Percentiles rank a stretch among this genome's conserved stretches.
Conservation (phyloP, 2,329 filamentous ascomycete genomes). For the Pseudonectria foliicola region DNA sequence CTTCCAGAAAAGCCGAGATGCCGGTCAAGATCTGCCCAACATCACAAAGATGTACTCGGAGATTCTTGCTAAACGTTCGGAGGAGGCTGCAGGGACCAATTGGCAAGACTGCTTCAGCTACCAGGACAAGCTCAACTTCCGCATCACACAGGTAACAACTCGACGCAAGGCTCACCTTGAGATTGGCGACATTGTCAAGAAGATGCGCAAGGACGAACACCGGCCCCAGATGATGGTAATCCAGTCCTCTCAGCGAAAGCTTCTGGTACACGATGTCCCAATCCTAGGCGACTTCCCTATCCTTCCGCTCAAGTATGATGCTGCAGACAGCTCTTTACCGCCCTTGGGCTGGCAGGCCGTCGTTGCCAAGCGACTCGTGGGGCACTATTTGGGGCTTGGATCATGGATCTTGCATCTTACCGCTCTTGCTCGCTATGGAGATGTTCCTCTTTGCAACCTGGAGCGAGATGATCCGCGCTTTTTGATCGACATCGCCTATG, state of each 20-base stretch:
- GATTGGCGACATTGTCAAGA: constrained; percentile 80
- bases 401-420: constrained; percentile 87
- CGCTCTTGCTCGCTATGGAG: constrained; percentile 82
- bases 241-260: constrained; percentile 77
- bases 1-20: constrained; percentile 74
- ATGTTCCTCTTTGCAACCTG: constrained; percentile 90
- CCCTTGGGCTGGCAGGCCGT: constrained; percentile 92
- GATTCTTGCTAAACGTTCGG: constrained; percentile 56
- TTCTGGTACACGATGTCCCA: constrained; percentile 79
- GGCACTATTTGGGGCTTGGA: constrained; percentile 86
- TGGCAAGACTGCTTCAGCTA: constrained; percentile 83
- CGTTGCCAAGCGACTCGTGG: constrained; percentile 76
- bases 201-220: constrained; percentile 77
- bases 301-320: constrained; percentile 72
- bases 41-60: constrained; percentile 83
- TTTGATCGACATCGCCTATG: constrained; percentile 93
- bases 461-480: constrained; percentile 91
- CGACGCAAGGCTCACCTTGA: constrained; percentile 84
- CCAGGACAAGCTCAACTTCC: constrained; percentile 79
- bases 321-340: constrained; percentile 77
- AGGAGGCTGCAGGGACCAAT: constrained; percentile 60
- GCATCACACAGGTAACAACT: constrained; percentile 79
- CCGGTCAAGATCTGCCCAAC: constrained; percentile 77
- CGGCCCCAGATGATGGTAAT: constrained; percentile 78
- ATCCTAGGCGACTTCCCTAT: constrained; percentile 78